These are phyloP conservation scores for Raphanus sativus DNA, from an alignment of 345 rosid species.

Conservation along the genomic window DNA sequence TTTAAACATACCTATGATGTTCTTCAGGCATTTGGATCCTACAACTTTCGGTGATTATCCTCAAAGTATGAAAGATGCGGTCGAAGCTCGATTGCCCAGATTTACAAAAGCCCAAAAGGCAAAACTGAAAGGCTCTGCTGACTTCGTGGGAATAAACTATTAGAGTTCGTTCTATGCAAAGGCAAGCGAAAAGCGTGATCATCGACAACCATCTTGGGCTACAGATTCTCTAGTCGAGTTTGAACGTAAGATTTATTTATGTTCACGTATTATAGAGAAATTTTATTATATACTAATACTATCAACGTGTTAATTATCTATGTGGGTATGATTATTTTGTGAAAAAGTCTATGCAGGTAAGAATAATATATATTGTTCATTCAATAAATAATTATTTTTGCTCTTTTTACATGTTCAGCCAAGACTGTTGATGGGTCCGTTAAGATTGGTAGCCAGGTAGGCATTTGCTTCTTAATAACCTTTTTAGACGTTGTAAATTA, in stretches of 20 bases:
- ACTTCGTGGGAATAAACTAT: slow-evolving; percentile 51
- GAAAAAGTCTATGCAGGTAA: background rate
- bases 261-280: background rate
- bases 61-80: slow-evolving; percentile 35
- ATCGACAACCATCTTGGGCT: slow-evolving; percentile 33
- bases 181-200: slow-evolving; percentile 1
- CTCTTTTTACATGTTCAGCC: background rate
- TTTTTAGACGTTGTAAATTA: background rate
- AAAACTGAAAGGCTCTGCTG: slow-evolving; percentile 32
- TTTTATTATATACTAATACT: background rate
- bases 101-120: slow-evolving; percentile 23
- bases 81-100: slow-evolving; percentile 27
- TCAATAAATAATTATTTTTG: background rate
- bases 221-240: slow-evolving; percentile 36
- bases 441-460: slow-evolving; percentile 38
- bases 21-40: slow-evolving; percentile 37
- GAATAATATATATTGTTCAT: background rate
- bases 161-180: slow-evolving; percentile 38
- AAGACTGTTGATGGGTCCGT: slow-evolving; percentile 37
- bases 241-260: slow-evolving; percentile 35
- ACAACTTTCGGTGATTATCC: slow-evolving; percentile 38
- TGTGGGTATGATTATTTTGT: background rate
- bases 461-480: background rate
- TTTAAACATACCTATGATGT: background rate
- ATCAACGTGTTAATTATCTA: background rate